Percentiles rank a stretch among this genome's conserved stretches.
Evolutionary conservation across 257 asterid species (phyloP).

Genomic region (Nicotiana otophora): DNA sequence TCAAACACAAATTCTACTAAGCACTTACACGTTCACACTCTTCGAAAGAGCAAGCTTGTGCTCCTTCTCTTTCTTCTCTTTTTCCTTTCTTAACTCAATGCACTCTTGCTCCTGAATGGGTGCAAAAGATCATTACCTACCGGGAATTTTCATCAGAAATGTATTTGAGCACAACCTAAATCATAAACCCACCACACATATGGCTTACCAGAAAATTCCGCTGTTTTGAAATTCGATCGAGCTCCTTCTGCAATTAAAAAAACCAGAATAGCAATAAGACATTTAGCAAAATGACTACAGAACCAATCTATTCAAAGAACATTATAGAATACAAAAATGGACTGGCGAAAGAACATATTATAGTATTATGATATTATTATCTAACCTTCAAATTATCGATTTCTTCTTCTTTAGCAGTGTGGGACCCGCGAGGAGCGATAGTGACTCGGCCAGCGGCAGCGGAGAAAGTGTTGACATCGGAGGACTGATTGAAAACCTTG

Average conservation of each 20-base stretch:
- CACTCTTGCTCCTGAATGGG: conserved; percentile 70
- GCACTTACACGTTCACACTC: conserved; percentile 44
- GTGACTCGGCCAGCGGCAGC: neutral
- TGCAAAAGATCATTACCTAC: conserved; percentile 19
- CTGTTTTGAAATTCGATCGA: conserved; percentile 55
- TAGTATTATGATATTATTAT: neutral
- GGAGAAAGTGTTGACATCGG: neutral
- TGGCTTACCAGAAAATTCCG: conserved; percentile 48
- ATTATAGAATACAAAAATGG: neutral
- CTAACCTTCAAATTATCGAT: conserved; percentile 51
- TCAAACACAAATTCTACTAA: conserved; percentile 6
- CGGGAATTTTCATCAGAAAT: conserved; percentile 5
- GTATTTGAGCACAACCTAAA: conserved; percentile 9
- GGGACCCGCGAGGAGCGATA: conserved; percentile 19
- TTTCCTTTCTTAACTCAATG: conserved; percentile 44
- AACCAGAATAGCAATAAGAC: neutral
- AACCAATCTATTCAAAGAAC: neutral
- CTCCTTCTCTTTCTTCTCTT: conserved; percentile 50
- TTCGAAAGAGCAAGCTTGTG: conserved; percentile 28
- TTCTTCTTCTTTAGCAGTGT: conserved; percentile 38
- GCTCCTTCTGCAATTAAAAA: conserved; percentile 55
- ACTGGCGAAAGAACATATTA: neutral
- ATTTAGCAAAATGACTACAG: neutral
- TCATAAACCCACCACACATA: neutral
- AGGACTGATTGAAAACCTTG: neutral